Conservation (phyloP, 805 yeast species). For the Hanseniaspora hatyaiensis region DNA sequence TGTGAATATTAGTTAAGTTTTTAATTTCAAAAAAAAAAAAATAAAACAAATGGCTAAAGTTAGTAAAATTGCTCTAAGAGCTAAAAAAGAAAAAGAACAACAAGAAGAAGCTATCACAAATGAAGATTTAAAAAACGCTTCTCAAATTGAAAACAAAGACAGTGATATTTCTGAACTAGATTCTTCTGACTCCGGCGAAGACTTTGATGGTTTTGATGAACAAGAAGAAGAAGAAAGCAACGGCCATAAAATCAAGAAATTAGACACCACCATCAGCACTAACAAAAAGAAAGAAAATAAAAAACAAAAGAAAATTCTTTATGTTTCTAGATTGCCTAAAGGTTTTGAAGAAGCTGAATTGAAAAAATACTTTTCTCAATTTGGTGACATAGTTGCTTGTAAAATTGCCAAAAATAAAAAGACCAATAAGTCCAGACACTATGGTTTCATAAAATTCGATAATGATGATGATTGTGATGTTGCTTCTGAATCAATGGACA, state of each 20-base stretch:
- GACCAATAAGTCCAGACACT: conserved; percentile 84
- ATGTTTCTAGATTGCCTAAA: conserved; percentile 84
- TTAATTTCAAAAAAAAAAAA: too few species aligned
- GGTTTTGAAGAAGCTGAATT: conserved; percentile 76
- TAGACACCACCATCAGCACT: conserved; percentile 20
- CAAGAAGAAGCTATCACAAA: conserved; percentile 20
- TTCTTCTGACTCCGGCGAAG: conserved; percentile 18
- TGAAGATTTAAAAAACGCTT: conserved; percentile 12
- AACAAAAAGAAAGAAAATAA: conserved; percentile 18
- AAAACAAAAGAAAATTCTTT: conserved; percentile 49
- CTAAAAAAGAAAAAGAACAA: conserved; percentile 8
- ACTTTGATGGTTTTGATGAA: conserved; percentile 15
- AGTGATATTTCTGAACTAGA: conserved; percentile 15
- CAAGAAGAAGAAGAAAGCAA: conserved; percentile 15
- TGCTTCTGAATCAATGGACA: conserved; percentile 93
- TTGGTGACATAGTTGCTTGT: conserved; percentile 71
- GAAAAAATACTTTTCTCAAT: conserved; percentile 74
- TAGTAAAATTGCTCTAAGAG: conserved; percentile 12
- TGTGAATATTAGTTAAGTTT: too few species aligned
- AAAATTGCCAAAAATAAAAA: conserved; percentile 79
- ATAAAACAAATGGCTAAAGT: conserved; percentile 15
- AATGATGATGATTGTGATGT: conserved; percentile 64
- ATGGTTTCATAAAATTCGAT: conserved; percentile 77
- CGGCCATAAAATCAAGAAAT: conserved; percentile 25
- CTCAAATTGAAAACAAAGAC: conserved; percentile 14